Conservation (phyloP, 345 rosid genomes). For the Boechera retrofracta region DNA sequence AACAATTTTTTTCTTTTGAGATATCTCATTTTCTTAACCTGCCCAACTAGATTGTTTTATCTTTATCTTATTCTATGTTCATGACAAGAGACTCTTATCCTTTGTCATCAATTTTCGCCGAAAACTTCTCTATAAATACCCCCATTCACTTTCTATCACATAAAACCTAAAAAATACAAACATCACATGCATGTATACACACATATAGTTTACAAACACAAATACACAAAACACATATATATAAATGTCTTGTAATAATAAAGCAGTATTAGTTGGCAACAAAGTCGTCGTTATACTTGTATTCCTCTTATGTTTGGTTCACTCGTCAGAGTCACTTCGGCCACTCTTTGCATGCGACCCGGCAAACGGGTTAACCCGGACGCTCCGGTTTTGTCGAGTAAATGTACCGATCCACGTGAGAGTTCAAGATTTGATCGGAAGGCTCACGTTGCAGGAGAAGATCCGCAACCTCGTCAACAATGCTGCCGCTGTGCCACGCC, state of each 20-base stretch:
- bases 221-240: not conserved
- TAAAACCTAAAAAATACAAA: conserved; percentile 26
- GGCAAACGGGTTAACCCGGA: conserved; percentile 54
- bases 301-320: conserved; percentile 30
- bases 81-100: conserved; percentile 42
- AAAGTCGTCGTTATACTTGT: conserved; percentile 36
- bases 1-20: not conserved
- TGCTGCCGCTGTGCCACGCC: conserved; percentile 77
- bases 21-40: conserved; percentile 18
- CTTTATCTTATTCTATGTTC: conserved; percentile 32
- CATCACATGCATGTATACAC: conserved; percentile 24
- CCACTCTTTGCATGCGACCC: conserved; percentile 75
- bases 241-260: conserved; percentile 27
- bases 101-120: conserved; percentile 28
- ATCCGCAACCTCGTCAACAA: conserved; percentile 75
- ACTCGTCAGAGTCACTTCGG: conserved; percentile 44
- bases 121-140: conserved; percentile 54
- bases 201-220: conserved; percentile 26
- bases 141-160: conserved; percentile 18
- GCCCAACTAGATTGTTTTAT: conserved; percentile 23
- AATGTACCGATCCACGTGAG: conserved; percentile 65
- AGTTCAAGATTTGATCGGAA: conserved; percentile 73
- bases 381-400: conserved; percentile 59
- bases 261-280: conserved; percentile 22
- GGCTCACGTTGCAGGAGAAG: conserved; percentile 86